Percentiles rank a stretch among this genome's conserved stretches.
These are phyloP conservation scores for Boletus reticuloceps DNA, from an alignment of 768 basidiomycete species.

Conservation along the genomic window DNA sequence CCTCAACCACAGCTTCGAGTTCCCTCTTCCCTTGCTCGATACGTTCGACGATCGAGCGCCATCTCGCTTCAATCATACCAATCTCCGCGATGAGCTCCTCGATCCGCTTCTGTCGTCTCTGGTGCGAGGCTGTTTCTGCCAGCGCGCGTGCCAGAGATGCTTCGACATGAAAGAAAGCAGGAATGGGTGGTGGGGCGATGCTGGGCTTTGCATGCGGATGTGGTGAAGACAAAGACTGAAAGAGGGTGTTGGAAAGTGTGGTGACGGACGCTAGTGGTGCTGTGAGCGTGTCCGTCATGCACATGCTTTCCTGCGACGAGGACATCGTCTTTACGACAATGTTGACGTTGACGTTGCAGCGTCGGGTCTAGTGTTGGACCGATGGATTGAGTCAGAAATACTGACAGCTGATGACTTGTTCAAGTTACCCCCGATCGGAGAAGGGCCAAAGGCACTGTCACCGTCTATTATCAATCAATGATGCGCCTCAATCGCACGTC, in stretches of 20 bases:
- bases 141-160: constrained; percentile 63
- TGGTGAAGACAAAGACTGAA: constrained; percentile 68
- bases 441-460: no score
- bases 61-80: constrained; percentile 58
- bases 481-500: no score
- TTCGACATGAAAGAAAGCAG: constrained; percentile 62
- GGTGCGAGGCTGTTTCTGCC: constrained; percentile 65
- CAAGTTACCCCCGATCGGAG: no score
- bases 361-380: no score
- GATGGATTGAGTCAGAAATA: no score
- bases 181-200: constrained; percentile 44
- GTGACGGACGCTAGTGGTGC: constrained; percentile 62
- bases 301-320: constrained; percentile 15
- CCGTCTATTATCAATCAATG: no score
- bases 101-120: constrained; percentile 71
- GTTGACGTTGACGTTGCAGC: no score
- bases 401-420: no score
- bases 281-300: constrained; percentile 61
- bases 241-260: constrained; percentile 62
- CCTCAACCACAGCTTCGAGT: constrained; percentile 65
- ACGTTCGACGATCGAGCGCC: constrained; percentile 66
- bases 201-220: constrained; percentile 35
- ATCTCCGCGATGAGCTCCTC: constrained; percentile 73
- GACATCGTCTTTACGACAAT: neutral
- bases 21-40: constrained; percentile 67